phyloP scores from a whole-genome alignment of 176 grass and related monocot species.

The Cenchrus fungigraminus region DNA sequence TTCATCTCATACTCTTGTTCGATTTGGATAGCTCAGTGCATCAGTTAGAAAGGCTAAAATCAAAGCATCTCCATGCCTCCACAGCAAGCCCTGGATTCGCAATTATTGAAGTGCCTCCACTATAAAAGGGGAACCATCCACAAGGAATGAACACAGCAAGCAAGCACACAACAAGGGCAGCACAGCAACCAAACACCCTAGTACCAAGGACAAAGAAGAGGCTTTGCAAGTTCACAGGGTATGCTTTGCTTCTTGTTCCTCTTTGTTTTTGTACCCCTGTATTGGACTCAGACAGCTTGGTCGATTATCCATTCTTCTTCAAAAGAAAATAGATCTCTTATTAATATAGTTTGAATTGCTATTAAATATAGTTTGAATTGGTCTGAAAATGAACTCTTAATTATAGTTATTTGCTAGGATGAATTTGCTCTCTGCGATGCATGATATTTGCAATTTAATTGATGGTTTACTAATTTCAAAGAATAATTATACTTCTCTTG shows the following conservation, averaged over 20 bases:
- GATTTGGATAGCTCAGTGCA: slow-evolving; percentile 49
- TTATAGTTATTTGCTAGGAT: not conserved
- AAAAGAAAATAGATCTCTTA: not conserved
- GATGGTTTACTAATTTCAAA: slow-evolving; percentile 1
- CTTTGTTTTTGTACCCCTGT: slow-evolving; percentile 29
- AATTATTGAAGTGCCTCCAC: slow-evolving; percentile 65
- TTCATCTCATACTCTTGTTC: slow-evolving; percentile 48
- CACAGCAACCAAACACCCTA: slow-evolving; percentile 42
- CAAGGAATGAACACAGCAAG: slow-evolving; percentile 51
- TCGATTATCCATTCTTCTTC: slow-evolving; percentile 30
- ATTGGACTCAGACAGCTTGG: slow-evolving; percentile 7
- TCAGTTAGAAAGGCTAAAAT: slow-evolving; percentile 53
- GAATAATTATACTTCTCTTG: not conserved
- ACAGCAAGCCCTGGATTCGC: slow-evolving; percentile 54
- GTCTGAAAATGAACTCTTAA: not conserved
- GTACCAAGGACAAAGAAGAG: slow-evolving; percentile 42
- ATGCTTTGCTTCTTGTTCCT: slow-evolving; percentile 44
- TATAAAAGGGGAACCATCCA: slow-evolving; percentile 66
- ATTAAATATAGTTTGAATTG: not conserved
- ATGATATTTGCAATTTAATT: slow-evolving; percentile 30
- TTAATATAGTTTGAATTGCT: slow-evolving; percentile 1
- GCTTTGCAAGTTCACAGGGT: slow-evolving; percentile 49
- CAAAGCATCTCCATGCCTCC: slow-evolving; percentile 55
- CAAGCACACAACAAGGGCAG: slow-evolving; percentile 49
- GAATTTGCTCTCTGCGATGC: slow-evolving; percentile 15